Evolutionary conservation across 345 rosid species (phyloP).

Genomic region (Clarkia xantiana): DNA sequence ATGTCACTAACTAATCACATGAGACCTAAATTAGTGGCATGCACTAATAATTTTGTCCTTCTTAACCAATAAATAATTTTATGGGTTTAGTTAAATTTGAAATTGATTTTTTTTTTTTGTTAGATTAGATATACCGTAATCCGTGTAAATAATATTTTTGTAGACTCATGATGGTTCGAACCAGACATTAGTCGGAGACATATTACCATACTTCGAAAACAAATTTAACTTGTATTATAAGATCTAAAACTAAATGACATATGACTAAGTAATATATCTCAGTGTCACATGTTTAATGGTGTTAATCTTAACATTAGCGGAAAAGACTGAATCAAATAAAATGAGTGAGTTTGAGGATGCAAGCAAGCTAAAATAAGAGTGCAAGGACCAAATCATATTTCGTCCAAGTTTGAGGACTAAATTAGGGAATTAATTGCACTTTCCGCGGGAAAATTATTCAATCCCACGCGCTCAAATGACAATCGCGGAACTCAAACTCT

Average conservation of each 20-base stretch:
- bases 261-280: too few relatives aligned
- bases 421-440: not conserved
- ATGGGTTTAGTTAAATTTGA: conserved; percentile 15
- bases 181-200: too few relatives aligned
- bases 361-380: not conserved
- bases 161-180: too few relatives aligned
- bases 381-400: not conserved
- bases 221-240: too few relatives aligned
- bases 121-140: not conserved
- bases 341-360: not conserved
- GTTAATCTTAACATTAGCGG: too few relatives aligned
- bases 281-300: too few relatives aligned
- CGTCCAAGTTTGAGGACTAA: not conserved
- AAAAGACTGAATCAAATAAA: too few relatives aligned
- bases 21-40: conserved; percentile 20
- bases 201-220: too few relatives aligned
- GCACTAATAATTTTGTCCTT: conserved; percentile 9
- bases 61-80: conserved; percentile 3
- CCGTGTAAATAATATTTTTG: not conserved
- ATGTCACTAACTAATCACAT: conserved; percentile 23
- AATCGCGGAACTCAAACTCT: conserved; percentile 8
- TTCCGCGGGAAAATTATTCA: not conserved
- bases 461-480: not conserved
- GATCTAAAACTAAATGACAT: too few relatives aligned
- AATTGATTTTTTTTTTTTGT: too few relatives aligned